Conservation (phyloP, 1,284 basidiomycete species). For the Neolentinus lepideus region DNA sequence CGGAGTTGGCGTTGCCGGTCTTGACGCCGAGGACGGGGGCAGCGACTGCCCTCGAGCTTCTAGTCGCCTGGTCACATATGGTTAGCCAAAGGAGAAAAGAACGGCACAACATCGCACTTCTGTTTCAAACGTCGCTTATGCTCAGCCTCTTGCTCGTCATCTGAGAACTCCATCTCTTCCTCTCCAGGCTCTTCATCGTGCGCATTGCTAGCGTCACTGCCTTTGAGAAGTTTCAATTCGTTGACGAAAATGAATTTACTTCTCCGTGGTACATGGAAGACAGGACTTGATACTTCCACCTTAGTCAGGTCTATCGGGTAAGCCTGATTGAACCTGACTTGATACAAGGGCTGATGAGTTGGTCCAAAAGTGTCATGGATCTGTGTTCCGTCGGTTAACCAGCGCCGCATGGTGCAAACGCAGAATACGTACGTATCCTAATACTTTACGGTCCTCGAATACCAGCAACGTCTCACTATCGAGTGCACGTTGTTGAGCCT, state of each 20-base stretch:
- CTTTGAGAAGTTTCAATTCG: conserved; percentile 59
- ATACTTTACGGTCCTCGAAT: conserved; percentile 75
- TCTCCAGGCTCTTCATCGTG: conserved; percentile 86
- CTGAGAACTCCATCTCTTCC: conserved; percentile 84
- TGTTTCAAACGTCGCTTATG: conserved; percentile 50
- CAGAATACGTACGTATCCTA: conserved; percentile 64
- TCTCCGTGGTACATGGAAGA: conserved; percentile 73
- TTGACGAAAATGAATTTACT: conserved; percentile 76
- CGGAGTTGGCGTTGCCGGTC: conserved; percentile 45
- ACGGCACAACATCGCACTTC: conserved; percentile 30
- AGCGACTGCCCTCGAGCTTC: conserved; percentile 35
- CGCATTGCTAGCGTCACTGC: conserved; percentile 89
- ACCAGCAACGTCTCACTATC: conserved; percentile 85
- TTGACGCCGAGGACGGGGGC: conserved; percentile 40
- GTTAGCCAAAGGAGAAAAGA: conserved; percentile 4
- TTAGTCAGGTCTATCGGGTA: conserved; percentile 51
- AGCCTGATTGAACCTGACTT: conserved; percentile 59
- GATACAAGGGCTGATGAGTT: conserved; percentile 78
- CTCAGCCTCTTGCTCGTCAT: conserved; percentile 80
- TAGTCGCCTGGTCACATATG: conserved; percentile 26
- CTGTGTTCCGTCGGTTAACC: conserved; percentile 28
- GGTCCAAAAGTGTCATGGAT: conserved; percentile 90
- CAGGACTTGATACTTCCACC: conserved; percentile 45
- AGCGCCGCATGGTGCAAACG: conserved; percentile 2
- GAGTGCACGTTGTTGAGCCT: conserved; percentile 51